These are phyloP conservation scores for Aspergillus persii DNA, from an alignment of 2,329 filamentous ascomycete species.

Conservation along the genomic window DNA sequence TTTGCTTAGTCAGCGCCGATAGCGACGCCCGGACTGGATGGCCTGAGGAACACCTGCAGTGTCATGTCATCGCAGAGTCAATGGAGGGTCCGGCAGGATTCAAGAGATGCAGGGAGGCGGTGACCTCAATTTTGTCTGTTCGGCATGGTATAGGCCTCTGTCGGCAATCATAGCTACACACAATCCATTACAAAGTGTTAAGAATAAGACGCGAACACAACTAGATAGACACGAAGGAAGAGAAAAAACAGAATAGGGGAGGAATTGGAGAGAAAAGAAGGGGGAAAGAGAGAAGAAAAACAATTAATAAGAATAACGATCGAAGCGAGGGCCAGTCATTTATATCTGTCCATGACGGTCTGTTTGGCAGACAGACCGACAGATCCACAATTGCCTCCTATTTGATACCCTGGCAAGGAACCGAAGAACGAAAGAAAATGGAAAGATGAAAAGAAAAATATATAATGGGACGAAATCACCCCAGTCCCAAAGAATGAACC, in stretches of 20 bases:
- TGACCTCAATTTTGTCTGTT: background rate
- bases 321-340: constrained; percentile 6
- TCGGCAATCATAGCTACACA: constrained; percentile 5
- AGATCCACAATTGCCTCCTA: constrained; percentile 16
- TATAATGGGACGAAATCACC: constrained; percentile 9
- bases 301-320: constrained; percentile 4
- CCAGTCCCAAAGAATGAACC: constrained; percentile 22
- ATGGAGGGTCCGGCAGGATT: background rate
- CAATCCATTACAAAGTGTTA: constrained; percentile 17
- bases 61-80: background rate
- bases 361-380: constrained; percentile 7
- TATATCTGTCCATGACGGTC: constrained; percentile 12
- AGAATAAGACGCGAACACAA: constrained; percentile 2
- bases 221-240: constrained; percentile 12
- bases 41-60: background rate
- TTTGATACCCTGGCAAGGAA: constrained; percentile 8
- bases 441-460: constrained; percentile 11
- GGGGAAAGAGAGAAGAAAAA: constrained; percentile 2
- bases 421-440: constrained; percentile 16
- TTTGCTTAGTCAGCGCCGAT: background rate
- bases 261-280: constrained; percentile 6
- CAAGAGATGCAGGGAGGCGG: background rate
- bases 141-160: background rate
- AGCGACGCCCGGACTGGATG: background rate
- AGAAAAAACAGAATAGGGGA: background rate